A percentile compares a stretch with the other conserved stretches of the same genome.
phyloP scores from a whole-genome alignment of 2,329 filamentous ascomycete genomes.

The Claviceps maximensis region DNA sequence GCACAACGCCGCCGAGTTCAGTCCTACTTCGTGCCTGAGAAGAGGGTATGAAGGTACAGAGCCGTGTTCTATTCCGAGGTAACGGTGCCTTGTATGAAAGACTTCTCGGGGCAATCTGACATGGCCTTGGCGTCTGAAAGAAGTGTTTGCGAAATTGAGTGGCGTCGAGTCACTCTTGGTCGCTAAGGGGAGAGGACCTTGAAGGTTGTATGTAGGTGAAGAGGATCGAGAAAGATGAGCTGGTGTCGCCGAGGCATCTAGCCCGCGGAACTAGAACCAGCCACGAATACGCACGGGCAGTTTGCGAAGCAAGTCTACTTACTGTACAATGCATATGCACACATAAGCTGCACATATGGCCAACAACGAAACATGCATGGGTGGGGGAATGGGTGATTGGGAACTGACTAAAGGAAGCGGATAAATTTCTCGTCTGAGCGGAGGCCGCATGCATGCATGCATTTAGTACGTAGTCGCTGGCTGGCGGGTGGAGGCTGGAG shows the following conservation, averaged over 20 bases:
- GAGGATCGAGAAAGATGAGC: not conserved
- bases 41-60: not conserved
- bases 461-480: no score
- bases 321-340: no score
- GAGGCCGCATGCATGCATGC: no score
- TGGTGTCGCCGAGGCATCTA: slow-evolving; percentile 3
- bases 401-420: no score
- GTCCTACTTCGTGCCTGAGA: not conserved
- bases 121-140: not conserved
- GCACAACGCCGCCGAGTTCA: not conserved
- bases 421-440: not conserved
- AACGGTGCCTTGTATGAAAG: not conserved
- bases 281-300: not conserved
- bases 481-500: no score
- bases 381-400: not conserved
- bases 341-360: not conserved
- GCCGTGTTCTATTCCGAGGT: not conserved
- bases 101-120: not conserved
- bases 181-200: not conserved
- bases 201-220: not conserved
- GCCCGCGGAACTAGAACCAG: not conserved
- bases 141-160: not conserved
- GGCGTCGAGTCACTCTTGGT: not conserved
- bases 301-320: not conserved
- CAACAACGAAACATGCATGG: not conserved